Percentiles rank a stretch among this genome's conserved stretches.
phyloP scores from a whole-genome alignment of 371 early-diverging fungal species.

The Cokeromyces recurvatus region DNA sequence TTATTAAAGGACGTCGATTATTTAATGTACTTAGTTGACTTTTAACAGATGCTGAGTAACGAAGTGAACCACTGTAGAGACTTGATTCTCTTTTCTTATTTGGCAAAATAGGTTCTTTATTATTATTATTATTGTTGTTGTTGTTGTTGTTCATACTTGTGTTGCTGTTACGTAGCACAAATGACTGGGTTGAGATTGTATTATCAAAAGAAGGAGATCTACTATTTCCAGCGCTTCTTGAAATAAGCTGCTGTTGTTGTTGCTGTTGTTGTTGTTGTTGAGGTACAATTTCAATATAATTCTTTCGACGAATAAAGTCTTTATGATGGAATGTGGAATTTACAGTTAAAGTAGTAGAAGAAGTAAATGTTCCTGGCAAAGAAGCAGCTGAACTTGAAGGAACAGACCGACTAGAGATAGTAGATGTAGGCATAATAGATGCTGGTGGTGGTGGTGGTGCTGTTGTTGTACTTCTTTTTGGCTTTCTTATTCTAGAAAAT shows the following conservation, averaged over 20 bases:
- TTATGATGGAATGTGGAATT: slow-evolving; percentile 6
- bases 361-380: background rate
- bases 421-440: slow-evolving; percentile 6
- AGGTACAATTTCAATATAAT: slow-evolving; percentile 34
- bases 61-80: slow-evolving; percentile 33
- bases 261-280: slow-evolving; percentile 22
- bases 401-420: slow-evolving; percentile 10
- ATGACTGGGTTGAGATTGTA: slow-evolving; percentile 13
- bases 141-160: background rate
- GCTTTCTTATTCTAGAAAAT: slow-evolving; percentile 29
- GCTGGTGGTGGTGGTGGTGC: background rate
- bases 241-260: background rate
- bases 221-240: slow-evolving; percentile 16
- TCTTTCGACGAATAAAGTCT: slow-evolving; percentile 15
- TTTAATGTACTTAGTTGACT: slow-evolving; percentile 19
- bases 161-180: slow-evolving; percentile 19
- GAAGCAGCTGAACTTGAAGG: slow-evolving; percentile 20
- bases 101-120: slow-evolving; percentile 26
- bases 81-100: slow-evolving; percentile 35
- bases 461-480: slow-evolving; percentile 4
- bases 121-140: slow-evolving; percentile 1
- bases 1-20: background rate
- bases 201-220: slow-evolving; percentile 17
- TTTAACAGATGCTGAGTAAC: slow-evolving; percentile 24
- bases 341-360: slow-evolving; percentile 2